Conservation (phyloP, 177 flowering plant species). For the Telopea speciosissima region DNA sequence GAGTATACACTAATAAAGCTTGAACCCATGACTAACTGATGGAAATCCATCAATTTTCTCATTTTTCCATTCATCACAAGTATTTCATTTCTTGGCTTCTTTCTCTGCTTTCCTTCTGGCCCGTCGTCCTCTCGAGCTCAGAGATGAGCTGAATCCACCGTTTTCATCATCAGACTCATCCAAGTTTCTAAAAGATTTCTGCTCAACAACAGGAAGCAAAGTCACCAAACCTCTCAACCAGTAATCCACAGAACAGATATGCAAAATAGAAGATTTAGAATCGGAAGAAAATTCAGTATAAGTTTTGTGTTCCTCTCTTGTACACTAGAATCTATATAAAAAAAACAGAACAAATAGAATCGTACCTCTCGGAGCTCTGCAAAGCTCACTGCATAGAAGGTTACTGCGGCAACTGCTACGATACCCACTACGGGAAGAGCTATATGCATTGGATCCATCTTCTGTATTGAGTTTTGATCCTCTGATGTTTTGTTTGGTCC, state of each 20-base stretch:
- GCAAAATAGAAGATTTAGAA: background rate
- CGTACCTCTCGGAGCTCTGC: constrained; percentile 46
- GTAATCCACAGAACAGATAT: background rate
- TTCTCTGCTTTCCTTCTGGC: background rate
- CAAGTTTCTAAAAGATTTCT: background rate
- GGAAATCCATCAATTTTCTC: too few relatives aligned
- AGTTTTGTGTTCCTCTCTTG: background rate
- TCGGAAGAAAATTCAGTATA: background rate
- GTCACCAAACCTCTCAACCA: background rate
- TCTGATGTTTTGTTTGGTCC: background rate
- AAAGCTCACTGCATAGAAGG: constrained; percentile 61
- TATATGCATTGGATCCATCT: constrained; percentile 26
- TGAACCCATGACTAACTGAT: too few relatives aligned
- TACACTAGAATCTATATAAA: background rate
- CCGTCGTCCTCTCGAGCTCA: background rate
- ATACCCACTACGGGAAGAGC: constrained; percentile 45
- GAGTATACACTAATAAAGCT: too few relatives aligned
- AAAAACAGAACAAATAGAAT: background rate
- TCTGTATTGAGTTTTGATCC: background rate
- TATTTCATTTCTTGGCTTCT: background rate
- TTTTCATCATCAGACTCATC: background rate
- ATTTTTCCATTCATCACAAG: too few relatives aligned
- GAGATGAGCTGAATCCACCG: background rate
- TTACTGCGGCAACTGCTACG: constrained; percentile 53
- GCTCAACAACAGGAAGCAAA: background rate